Evolutionary conservation across 306 rosid genomes (phyloP), one percentile per base, ranked within the genome.

Genomic region (Astragalus glycyphyllos): DNA sequence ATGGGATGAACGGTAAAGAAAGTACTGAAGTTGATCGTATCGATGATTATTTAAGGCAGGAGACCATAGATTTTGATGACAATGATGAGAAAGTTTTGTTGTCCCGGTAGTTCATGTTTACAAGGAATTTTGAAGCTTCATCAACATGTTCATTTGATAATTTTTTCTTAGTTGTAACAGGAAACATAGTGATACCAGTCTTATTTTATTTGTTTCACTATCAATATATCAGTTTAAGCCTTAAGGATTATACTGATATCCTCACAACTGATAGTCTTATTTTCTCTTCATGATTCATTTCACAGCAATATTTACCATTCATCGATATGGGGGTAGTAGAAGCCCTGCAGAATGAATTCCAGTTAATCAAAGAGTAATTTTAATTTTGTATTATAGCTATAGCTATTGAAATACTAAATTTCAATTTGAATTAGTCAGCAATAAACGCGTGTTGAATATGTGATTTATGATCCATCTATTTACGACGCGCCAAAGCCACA

Each of bases 21-120:
- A 56, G 68, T 65, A 51, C 68, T n/a, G 51, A 76, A 45, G 51
- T 70, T 48, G 64, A 46, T 15, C 47, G 38, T 42, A 17, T 26
- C 0, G 81, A 82, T 14, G 81, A 82, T 14, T 82, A 71, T 69
- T 49, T 74, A 38, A 68, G 57, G 55, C 81, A 74, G 14, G 74
- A 71, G 49, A 79, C 13, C 38, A 8, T 60, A 11, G 82, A 47
- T 8, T 7, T 80, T 54, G 84, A 80, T 34, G 81, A 85, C 46
- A 72, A 68, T 49, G 90, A 88, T 26, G 62, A 83, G 61, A 81
- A 81, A 57, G 78, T 65, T 68, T 58, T 84, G 72, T 69, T 86
- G 71, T 59, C 86, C 20, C 58, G 46, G 16, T 72, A 77, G 58
- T 75, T 50, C 51, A 45, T 15, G 49, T 40, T 45, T 42, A 31